Percentiles rank a stretch among this genome's conserved stretches.
These are phyloP conservation scores for Malus domestica DNA, from an alignment of 306 rosid species.

Conservation along the genomic window ASM211411v1 NC_041796.1:28079001-28079500, in stretches of 20 bases:
- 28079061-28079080: constrained; percentile 40
- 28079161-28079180: constrained; percentile 57
- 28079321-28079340: constrained; percentile 64
- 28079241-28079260: constrained; percentile 55
- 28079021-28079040: background rate
- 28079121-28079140: constrained; percentile 51
- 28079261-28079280: constrained; percentile 70
- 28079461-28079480: constrained; percentile 40
- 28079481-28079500: constrained; percentile 55
- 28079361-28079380: constrained; percentile 63
- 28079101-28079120: constrained; percentile 55
- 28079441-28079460: constrained; percentile 81
- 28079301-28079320: constrained; percentile 76
- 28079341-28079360: constrained; percentile 57
- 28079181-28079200: constrained; percentile 75
- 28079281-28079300: constrained; percentile 58
- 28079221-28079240: constrained; percentile 73
- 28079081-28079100: constrained; percentile 28
- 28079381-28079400: constrained; percentile 92
- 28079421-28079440: constrained; percentile 87
- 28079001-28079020: background rate
- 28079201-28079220: constrained; percentile 71
- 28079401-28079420: constrained; percentile 59
- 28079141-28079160: constrained; percentile 60
- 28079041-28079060: background rate